phyloP scores from a whole-genome alignment of 1,284 basidiomycete genomes.

The Naganishia sp. region DNA sequence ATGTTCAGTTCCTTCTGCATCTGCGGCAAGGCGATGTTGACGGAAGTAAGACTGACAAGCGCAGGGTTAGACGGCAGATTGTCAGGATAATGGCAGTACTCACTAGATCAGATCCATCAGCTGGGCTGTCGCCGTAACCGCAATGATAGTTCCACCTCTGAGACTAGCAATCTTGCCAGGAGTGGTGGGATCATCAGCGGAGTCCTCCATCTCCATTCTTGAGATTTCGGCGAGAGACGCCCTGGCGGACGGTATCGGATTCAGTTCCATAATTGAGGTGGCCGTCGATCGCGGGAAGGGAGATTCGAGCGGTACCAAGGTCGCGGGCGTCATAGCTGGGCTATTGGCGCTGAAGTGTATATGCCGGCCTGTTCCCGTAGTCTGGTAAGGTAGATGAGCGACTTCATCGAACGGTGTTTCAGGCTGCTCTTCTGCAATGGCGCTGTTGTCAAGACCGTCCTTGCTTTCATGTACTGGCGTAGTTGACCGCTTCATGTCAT shows the following conservation, averaged over 20 bases:
- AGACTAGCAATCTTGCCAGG: constrained; percentile 15
- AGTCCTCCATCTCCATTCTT: constrained; percentile 19
- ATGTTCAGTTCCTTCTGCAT: constrained; percentile 45
- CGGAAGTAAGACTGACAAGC: constrained; percentile 28
- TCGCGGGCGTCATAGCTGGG: constrained; percentile 5
- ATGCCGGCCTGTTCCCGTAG: background rate
- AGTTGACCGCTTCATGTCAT: constrained; percentile 23
- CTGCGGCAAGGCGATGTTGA: constrained; percentile 49
- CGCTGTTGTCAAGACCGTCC: constrained; percentile 5
- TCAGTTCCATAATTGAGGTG: constrained; percentile 23
- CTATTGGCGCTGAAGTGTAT: constrained; percentile 19
- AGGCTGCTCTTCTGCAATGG: constrained; percentile 5
- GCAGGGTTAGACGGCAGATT: background rate
- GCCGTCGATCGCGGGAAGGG: constrained; percentile 21
- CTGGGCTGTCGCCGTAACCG: constrained; percentile 18
- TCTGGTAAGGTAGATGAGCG: constrained; percentile 11
- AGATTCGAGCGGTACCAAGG: constrained; percentile 10
- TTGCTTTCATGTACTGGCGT: background rate
- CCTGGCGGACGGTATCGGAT: constrained; percentile 12
- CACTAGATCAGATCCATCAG: constrained; percentile 27
- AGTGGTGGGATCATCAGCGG: background rate
- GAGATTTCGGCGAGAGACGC: constrained; percentile 16
- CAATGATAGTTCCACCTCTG: constrained; percentile 14
- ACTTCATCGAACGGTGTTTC: constrained; percentile 13
- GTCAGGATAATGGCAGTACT: background rate